Evolutionary conservation across 306 rosid species (phyloP), one percentile per base, ranked within the genome.

Genomic region (Citrullus colocynthis): DNA sequence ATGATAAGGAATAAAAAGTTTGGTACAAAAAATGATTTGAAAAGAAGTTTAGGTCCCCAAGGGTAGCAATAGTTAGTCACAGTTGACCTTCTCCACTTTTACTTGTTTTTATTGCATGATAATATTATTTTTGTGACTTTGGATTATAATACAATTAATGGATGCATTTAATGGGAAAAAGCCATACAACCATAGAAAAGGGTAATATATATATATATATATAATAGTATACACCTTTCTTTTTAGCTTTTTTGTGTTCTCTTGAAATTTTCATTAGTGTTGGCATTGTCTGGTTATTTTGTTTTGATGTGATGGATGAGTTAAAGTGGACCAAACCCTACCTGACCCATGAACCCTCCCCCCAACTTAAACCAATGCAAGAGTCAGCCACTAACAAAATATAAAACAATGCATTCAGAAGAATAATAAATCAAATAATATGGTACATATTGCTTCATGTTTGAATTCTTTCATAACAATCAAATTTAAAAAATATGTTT

Each of bases 341-440:
- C 86, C 86, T 84, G 87, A 82, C 80, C 80, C 85, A 16, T 52
- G 74, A 82, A 71, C 75, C 62, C 65, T 20, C 21, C 1, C 52
- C 32, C 39, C 58, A 24, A 83, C 82, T 88, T 86, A 87, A 89
- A 85, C 89, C 61, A 82, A 78, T 83, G 2, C 83, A 87, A 78
- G 76, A 85, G 97, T 91, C 93, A 90, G 90, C 96, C 88, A 82
- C 85, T 86, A 85, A 20, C 32, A 20, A 20, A 85, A 51, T 51
- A 15, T 52, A 52, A 15, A 15, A 15, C 52, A 45, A 10, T 41
- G 7, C 44, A 42, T 6, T 1, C 7, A 42, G 2, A 42, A 7
- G 9, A 49, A 1, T 49, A 49, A 13, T 51, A 14, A 52, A 52
- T 52, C 80, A 89, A 88, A 64, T 30, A 5, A 61, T 61, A 28